Base-by-base conservation (phyloP, 1,284 basidiomycete species). In the Chondrostereum purpureum region DNA sequence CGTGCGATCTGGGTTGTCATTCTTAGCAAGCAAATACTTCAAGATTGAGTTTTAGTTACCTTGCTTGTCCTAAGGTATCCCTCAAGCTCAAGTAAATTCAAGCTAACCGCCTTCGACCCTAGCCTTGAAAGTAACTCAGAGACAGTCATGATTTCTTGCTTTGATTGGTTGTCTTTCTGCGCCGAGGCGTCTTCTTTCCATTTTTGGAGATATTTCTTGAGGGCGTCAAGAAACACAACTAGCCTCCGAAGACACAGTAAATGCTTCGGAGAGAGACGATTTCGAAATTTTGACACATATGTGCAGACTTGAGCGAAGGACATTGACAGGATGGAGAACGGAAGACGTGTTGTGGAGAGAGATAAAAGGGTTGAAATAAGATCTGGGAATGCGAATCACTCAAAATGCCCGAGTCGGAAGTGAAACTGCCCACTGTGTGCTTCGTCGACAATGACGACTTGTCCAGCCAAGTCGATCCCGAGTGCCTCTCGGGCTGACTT, bases 381-480 rank as follows among this genome's bases (percentile, higher is more conserved):
- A 60, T 94, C 90, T 92, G 49, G 10, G 19, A 35, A 35, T 31
- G 27, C 27, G n/a, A 31, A n/a, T 16, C 39, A 41, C 43, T 21
- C 44, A 46, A 5, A 43, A 34, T 19, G 23, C 12, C 11, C 12
- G 12, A 10, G 35, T 14, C 36, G 40, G 4, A n/a, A 31, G n/a
- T 8, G 27, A 31, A 8, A 35, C 23, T 36, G 69, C 88, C 51
- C 55, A 92, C 90, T 99, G 65, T 99, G 95, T 0, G 94, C 96
- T 67, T 99, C 95, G 60, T 99, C 95, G 46, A 99, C 83, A 35
- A 99, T 75, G 10, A 99, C 79, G 12, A 98, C 73, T 55, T 95
- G 90, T 58, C 83, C 78, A 23, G 74, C 85, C 42, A 92, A 70
- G 58, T 87, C 82, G 55, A 93, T 93, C 0, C 87, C 88, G 1